Conservation (phyloP, 2,329 filamentous ascomycete genomes). For the Claviceps purpurea region DNA sequence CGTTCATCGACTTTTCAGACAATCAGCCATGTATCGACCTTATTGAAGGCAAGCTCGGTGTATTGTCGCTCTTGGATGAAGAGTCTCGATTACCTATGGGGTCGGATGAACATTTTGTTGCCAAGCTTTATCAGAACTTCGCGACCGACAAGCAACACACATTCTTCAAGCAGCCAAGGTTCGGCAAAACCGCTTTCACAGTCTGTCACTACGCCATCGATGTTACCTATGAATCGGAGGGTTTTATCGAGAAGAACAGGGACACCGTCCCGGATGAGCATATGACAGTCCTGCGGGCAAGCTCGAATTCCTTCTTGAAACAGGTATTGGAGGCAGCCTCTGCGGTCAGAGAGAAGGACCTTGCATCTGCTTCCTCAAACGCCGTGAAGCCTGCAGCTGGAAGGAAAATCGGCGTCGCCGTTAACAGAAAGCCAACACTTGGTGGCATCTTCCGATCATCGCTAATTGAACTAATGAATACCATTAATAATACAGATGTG, state of each 20-base stretch:
- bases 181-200: slow-evolving; percentile 94
- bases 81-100: slow-evolving; percentile 96
- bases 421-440: slow-evolving; percentile 90
- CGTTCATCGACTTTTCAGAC: slow-evolving; percentile 97
- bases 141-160: slow-evolving; percentile 80
- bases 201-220: slow-evolving; percentile 97
- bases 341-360: slow-evolving; percentile 80
- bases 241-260: slow-evolving; percentile 98
- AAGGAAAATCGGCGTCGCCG: slow-evolving; percentile 78
- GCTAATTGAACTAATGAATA: slow-evolving; percentile 93
- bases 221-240: slow-evolving; percentile 96
- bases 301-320: slow-evolving; percentile 71
- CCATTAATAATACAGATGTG: slow-evolving; percentile 94
- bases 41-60: slow-evolving; percentile 92
- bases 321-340: slow-evolving; percentile 77
- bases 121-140: slow-evolving; percentile 90
- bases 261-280: slow-evolving; percentile 98
- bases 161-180: slow-evolving; percentile 97
- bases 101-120: slow-evolving; percentile 92
- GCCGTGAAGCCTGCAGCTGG: slow-evolving; percentile 71
- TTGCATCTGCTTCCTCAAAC: slow-evolving; percentile 47
- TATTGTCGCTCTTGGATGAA: slow-evolving; percentile 85
- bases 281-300: slow-evolving; percentile 78
- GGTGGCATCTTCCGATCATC: slow-evolving; percentile 99
- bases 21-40: slow-evolving; percentile 98